Percentiles rank a stretch among this genome's conserved stretches.
These are phyloP conservation scores for Tephrocybe sp. DNA, from an alignment of 768 basidiomycete species.

Conservation along the genomic window DNA sequence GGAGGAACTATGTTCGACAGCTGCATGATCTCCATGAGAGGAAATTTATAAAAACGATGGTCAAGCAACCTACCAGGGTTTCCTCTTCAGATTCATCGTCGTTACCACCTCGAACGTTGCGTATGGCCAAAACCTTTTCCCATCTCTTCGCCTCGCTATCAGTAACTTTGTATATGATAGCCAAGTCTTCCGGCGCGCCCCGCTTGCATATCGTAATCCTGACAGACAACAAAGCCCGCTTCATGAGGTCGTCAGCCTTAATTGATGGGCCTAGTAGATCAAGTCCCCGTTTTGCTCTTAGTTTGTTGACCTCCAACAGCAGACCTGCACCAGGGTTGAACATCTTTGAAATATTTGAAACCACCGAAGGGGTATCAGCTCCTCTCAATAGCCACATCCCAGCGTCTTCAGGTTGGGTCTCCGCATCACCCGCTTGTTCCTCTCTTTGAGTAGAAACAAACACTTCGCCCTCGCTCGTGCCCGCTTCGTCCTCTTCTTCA, in stretches of 20 bases:
- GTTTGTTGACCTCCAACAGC: slow-evolving; percentile 51
- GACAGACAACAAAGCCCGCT: slow-evolving; percentile 67
- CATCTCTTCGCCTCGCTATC: slow-evolving; percentile 52
- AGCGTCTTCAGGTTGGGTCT: slow-evolving; percentile 15
- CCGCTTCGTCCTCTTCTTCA: slow-evolving; percentile 10
- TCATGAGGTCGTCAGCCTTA: slow-evolving; percentile 45
- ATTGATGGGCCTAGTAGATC: slow-evolving; percentile 30
- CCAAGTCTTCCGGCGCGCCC: slow-evolving; percentile 75
- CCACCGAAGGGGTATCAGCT: slow-evolving; percentile 40
- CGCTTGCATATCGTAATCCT: slow-evolving; percentile 57
- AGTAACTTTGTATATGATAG: slow-evolving; percentile 63
- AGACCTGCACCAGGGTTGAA: slow-evolving; percentile 45
- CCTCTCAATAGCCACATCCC: slow-evolving; percentile 75
- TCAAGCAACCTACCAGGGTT: slow-evolving; percentile 19
- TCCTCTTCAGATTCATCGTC: slow-evolving; percentile 30
- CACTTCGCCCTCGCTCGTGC: slow-evolving; percentile 29
- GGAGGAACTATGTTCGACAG: slow-evolving; percentile 42
- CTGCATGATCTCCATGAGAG: slow-evolving; percentile 27
- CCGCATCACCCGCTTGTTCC: slow-evolving; percentile 23
- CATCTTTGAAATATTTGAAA: slow-evolving; percentile 37
- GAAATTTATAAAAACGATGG: background rate
- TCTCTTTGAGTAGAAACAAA: slow-evolving; percentile 62
- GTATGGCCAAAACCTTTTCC: slow-evolving; percentile 34
- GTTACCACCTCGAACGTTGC: slow-evolving; percentile 7
- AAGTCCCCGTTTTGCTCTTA: slow-evolving; percentile 55